These are phyloP conservation scores for Wickerhamomyces sp. DNA, from an alignment of 1,139 yeast genomes.

Conservation along the genomic window DNA sequence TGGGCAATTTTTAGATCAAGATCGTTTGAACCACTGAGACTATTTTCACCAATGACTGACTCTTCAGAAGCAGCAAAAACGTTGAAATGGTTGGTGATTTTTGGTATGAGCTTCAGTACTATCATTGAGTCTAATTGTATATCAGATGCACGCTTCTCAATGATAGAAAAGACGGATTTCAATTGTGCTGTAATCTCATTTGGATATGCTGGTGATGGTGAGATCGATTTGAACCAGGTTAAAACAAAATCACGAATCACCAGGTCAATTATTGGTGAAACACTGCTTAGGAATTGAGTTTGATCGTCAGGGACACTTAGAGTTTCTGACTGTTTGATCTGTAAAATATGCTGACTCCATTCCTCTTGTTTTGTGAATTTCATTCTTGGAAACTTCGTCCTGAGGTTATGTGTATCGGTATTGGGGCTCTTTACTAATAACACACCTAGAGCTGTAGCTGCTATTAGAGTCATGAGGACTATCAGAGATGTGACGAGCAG, in stretches of 20 bases:
- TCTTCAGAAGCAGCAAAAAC: conserved; percentile 53
- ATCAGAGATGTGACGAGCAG: conserved; percentile 4
- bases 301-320: conserved; percentile 3
- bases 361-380: conserved; percentile 26
- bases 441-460: neutral
- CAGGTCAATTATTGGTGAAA: conserved; percentile 47
- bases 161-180: conserved; percentile 33
- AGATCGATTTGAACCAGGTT: conserved; percentile 50
- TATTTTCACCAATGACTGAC: conserved; percentile 27
- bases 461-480: neutral
- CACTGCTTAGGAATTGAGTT: conserved; percentile 37
- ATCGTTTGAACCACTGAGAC: conserved; percentile 38
- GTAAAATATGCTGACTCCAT: conserved; percentile 28
- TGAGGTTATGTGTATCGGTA: conserved; percentile 5
- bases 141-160: conserved; percentile 37
- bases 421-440: conserved; percentile 8
- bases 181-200: conserved; percentile 48
- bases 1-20: conserved; percentile 54
- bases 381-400: conserved; percentile 23
- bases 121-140: conserved; percentile 55
- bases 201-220: conserved; percentile 46
- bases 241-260: conserved; percentile 57
- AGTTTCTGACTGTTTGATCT: conserved; percentile 5
- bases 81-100: conserved; percentile 60
- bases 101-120: conserved; percentile 56